These are phyloP conservation scores for Coemansia sp. DNA, from an alignment of 192 early-diverging fungal genomes.

Conservation along the genomic window DNA sequence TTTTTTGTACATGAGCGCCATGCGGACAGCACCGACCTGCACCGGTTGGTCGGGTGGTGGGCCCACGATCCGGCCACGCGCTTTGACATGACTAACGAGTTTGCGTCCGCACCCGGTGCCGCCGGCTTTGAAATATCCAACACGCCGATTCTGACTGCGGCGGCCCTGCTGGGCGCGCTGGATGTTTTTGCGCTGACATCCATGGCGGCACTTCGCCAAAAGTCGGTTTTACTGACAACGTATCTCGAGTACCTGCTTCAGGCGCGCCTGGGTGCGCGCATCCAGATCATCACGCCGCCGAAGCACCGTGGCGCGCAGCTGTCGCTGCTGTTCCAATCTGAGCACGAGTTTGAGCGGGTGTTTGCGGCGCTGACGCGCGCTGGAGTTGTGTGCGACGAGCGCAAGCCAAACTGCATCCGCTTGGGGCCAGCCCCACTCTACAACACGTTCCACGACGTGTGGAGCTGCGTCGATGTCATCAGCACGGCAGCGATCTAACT, in stretches of 20 bases:
- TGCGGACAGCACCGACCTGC: conserved; percentile 54
- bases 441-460: conserved; percentile 81
- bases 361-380: conserved; percentile 57
- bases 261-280: conserved; percentile 23
- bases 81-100: conserved; percentile 84
- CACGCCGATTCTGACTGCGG: conserved; percentile 72
- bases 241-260: conserved; percentile 79
- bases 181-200: conserved; percentile 71
- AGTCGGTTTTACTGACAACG: conserved; percentile 74
- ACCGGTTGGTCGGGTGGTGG: conserved; percentile 90
- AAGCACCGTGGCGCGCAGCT: conserved; percentile 83
- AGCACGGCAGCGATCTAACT: background rate
- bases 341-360: conserved; percentile 49
- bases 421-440: conserved; percentile 89
- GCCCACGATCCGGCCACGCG: conserved; percentile 75
- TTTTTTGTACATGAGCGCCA: conserved; percentile 88
- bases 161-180: conserved; percentile 72
- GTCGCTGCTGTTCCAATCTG: conserved; percentile 57
- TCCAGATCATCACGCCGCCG: conserved; percentile 76
- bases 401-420: conserved; percentile 87
- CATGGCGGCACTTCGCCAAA: conserved; percentile 66
- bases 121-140: conserved; percentile 85
- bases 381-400: conserved; percentile 82
- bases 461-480: conserved; percentile 59
- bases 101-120: conserved; percentile 76